phyloP scores from a whole-genome alignment of 1,284 basidiomycete genomes.

The Cerioporus squamosus region DNA sequence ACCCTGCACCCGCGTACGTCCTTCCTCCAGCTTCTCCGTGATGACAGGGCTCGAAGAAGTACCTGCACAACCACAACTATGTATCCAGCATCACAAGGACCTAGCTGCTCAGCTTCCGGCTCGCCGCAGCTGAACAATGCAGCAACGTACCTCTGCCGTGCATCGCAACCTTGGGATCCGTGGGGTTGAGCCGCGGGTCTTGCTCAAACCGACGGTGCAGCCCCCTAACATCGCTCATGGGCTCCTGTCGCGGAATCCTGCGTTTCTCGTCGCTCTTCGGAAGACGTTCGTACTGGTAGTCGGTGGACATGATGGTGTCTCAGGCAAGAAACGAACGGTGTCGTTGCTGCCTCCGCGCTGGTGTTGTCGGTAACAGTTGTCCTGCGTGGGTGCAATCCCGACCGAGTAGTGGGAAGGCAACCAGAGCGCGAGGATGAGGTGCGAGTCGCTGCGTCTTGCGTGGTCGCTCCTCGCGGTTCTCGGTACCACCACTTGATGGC shows the following conservation, averaged over 20 bases:
- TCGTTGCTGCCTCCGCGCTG: too few relatives aligned
- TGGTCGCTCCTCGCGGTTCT: slow-evolving; percentile 42
- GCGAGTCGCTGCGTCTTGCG: slow-evolving; percentile 48
- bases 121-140: too few relatives aligned
- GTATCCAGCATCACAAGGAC: not conserved
- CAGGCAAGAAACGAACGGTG: not conserved
- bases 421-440: slow-evolving; percentile 73
- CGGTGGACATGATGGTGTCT: slow-evolving; percentile 13
- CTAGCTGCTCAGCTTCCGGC: not conserved
- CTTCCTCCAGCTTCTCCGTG: slow-evolving; percentile 64
- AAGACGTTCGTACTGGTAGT: slow-evolving; percentile 19
- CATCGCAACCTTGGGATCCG: slow-evolving; percentile 44
- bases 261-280: slow-evolving; percentile 15
- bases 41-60: slow-evolving; percentile 75
- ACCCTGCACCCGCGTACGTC: slow-evolving; percentile 57
- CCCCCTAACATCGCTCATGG: slow-evolving; percentile 31
- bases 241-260: slow-evolving; percentile 20
- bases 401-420: slow-evolving; percentile 42
- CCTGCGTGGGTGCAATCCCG: slow-evolving; percentile 23
- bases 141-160: slow-evolving; percentile 49
- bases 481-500: slow-evolving; percentile 73
- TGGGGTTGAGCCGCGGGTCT: slow-evolving; percentile 49
- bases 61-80: slow-evolving; percentile 42
- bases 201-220: slow-evolving; percentile 28
- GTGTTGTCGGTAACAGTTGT: too few relatives aligned